Percentiles rank a stretch among this genome's conserved stretches.
phyloP scores from a whole-genome alignment of 345 rosid species.

The Pugionium dolabratum region DNA sequence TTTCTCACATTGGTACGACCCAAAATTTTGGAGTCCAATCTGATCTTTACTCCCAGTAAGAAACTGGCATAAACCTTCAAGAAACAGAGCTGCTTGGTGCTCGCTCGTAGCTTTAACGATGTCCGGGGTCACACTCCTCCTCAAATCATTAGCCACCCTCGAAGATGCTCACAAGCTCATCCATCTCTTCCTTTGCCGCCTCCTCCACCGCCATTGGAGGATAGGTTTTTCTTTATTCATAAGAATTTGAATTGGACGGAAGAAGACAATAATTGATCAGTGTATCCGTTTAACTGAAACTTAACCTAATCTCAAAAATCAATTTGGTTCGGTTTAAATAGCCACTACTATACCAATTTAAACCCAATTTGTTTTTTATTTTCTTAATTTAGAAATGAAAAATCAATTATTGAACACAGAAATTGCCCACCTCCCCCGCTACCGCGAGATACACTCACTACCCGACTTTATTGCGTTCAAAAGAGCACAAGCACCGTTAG shows the following conservation, averaged over 20 bases:
- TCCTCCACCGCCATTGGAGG: slow-evolving; percentile 21
- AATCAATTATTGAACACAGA: neutral
- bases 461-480: slow-evolving; percentile 17
- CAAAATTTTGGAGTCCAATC: slow-evolving; percentile 40
- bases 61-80: slow-evolving; percentile 63
- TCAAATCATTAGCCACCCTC: slow-evolving; percentile 53
- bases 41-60: slow-evolving; percentile 58
- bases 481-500: slow-evolving; percentile 23
- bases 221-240: neutral
- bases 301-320: neutral
- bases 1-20: too few relatives aligned
- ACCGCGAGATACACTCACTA: slow-evolving; percentile 5
- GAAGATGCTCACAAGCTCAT: slow-evolving; percentile 53
- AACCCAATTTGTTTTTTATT: neutral
- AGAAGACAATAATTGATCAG: neutral
- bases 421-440: neutral
- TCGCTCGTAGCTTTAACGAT: slow-evolving; percentile 46
- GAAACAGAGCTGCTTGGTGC: slow-evolving; percentile 65
- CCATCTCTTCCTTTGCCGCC: slow-evolving; percentile 47
- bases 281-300: neutral
- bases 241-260: neutral
- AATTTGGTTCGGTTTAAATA: neutral
- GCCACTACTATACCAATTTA: neutral
- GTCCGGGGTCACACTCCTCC: slow-evolving; percentile 56
- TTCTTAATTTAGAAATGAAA: neutral